Conservation (phyloP, 495 filamentous ascomycete genomes). For the Neurospora intermedia region DNA sequence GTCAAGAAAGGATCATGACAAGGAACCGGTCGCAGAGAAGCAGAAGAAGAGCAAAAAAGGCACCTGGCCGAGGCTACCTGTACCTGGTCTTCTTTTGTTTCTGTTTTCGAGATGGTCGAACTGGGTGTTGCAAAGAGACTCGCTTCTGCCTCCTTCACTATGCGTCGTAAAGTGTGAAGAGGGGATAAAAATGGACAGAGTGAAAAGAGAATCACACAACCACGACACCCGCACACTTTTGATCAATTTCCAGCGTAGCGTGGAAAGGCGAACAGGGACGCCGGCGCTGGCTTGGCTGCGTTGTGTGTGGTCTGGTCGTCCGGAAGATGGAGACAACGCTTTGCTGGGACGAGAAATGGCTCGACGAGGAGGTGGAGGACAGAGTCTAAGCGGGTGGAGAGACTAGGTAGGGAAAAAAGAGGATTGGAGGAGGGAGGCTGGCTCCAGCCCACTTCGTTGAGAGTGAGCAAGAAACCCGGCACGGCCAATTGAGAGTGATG, state of each 20-base stretch:
- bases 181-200: neutral
- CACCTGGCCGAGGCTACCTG: neutral
- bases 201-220: neutral
- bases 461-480: neutral
- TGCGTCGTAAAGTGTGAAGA: neutral
- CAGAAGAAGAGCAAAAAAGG: neutral
- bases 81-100: neutral
- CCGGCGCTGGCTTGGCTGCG: neutral
- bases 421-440: neutral
- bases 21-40: constrained; percentile 3
- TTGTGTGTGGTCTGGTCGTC: neutral
- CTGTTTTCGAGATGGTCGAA: neutral
- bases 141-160: neutral
- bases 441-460: neutral
- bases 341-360: neutral
- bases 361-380: neutral
- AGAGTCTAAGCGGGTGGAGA: neutral
- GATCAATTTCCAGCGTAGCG: neutral
- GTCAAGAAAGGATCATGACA: constrained; percentile 26
- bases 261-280: neutral
- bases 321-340: neutral
- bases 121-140: neutral
- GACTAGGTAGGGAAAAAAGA: neutral
- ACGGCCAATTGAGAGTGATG: neutral
- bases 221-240: neutral